Conservation (phyloP, 176 grass and related monocot genomes). For the Neostapfia colusana region DNA sequence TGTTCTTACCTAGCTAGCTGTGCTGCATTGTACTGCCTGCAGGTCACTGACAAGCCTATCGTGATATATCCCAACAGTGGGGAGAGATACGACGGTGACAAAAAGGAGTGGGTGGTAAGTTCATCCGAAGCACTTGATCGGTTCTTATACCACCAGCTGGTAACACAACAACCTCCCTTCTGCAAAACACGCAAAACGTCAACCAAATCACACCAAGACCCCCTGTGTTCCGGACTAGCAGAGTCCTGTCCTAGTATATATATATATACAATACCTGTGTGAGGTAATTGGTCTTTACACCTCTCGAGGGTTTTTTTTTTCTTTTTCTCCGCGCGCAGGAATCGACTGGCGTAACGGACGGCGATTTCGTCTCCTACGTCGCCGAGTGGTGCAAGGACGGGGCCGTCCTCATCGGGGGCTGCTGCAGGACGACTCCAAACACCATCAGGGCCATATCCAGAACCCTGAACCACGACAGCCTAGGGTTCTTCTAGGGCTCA, state of each 20-base stretch:
- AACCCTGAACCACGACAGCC: constrained; percentile 59
- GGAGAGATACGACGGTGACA: constrained; percentile 73
- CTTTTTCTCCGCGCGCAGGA: too few species aligned
- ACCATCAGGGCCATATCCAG: constrained; percentile 77
- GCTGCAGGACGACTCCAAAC: constrained; percentile 97
- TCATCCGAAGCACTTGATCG: background rate
- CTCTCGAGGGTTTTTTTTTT: too few species aligned
- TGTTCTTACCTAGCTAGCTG: background rate
- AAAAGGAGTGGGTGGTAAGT: constrained; percentile 97
- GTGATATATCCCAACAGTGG: constrained; percentile 93
- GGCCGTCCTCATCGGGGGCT: constrained; percentile 70
- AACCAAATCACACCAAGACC: too few species aligned
- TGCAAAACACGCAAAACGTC: background rate
- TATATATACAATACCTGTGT: too few species aligned
- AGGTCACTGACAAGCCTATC: constrained; percentile 93
- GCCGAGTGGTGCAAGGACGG: constrained; percentile 73
- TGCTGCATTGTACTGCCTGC: constrained; percentile 8
- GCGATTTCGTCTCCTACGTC: constrained; percentile 85
- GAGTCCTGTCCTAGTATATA: too few species aligned
- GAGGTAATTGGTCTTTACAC: too few species aligned
- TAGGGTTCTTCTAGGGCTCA: too few species aligned
- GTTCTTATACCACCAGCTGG: too few species aligned
- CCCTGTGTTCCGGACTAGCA: too few species aligned
- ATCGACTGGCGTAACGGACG: constrained; percentile 79
- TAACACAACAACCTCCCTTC: too few species aligned